Evolutionary conservation across 306 rosid species (phyloP), one percentile per base, ranked within the genome.

Genomic region (Vachellia collinsii): DNA sequence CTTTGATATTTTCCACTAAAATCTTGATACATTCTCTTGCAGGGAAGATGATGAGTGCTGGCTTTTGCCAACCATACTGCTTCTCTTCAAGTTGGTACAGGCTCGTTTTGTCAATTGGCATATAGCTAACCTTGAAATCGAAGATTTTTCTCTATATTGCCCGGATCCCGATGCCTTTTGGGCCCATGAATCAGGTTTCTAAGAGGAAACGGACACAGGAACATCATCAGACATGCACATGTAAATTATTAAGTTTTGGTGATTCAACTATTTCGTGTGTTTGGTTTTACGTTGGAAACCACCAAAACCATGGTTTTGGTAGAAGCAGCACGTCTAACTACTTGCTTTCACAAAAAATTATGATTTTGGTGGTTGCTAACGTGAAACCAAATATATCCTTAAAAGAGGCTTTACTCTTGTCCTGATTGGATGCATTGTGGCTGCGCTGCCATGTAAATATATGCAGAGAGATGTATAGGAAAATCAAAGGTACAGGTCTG

Each of bases 21-120:
- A 16, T 22, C 11, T 79, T 47, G 58, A 46, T 82, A 29, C 77
- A 41, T 79, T 83, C 83, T 79, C 80, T 67, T 73, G 79, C 93
- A 94, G 99, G 93, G 97, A 94, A 61, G 92, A 87, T 61, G 97
- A 93, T 77, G 87, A 89, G 83, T 95, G 97, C 89, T 95, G 99
- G 99, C 90, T 95, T 83, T 85, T 95, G 76, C 99, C 99, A 17
- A 84, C 87, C 56, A 84, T 93, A 85, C 98, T 95, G 63, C 85
- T 95, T 79, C 82, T 91, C 70, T 84, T 90, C 86, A 95, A 95
- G 92, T 76, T 84, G 12, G 66, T 88, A 71, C 98, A 95, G 83
- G 95, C 96, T 54, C 97, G 94, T 56, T 85, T 93, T 62, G 93
- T 93, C 43, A 92, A 89, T 75, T 90, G 99, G 98, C 99, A 95